Evolutionary conservation across 768 basidiomycete species (phyloP).

Genomic region (Lactarius deliciosus): DNA sequence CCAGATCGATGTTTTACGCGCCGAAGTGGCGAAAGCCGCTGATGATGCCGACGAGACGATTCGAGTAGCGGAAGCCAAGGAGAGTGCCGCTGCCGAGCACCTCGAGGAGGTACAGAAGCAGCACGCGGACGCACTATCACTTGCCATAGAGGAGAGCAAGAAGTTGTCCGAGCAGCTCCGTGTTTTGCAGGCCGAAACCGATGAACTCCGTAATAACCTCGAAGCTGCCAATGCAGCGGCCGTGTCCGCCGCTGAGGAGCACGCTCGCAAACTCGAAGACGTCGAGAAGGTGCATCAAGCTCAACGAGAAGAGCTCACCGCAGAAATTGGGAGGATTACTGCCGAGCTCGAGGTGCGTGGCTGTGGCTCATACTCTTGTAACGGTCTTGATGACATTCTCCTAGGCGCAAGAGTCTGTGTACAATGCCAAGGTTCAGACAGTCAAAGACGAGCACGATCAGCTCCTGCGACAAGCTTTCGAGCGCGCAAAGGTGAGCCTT

Average conservation of each 20-base stretch:
- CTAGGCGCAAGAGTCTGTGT: constrained; percentile 69
- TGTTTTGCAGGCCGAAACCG: constrained; percentile 40
- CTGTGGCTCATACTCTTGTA: background rate
- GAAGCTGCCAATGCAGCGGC: constrained; percentile 46
- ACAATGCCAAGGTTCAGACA: constrained; percentile 61
- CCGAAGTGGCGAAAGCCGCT: constrained; percentile 49
- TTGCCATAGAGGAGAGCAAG: constrained; percentile 41
- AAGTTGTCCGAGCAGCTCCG: constrained; percentile 26
- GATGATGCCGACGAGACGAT: constrained; percentile 49
- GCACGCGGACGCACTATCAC: constrained; percentile 49
- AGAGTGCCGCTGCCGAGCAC: constrained; percentile 43
- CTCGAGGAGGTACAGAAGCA: constrained; percentile 43
- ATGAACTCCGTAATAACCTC: constrained; percentile 47
- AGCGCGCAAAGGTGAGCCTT: constrained; percentile 67
- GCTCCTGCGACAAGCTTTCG: constrained; percentile 67
- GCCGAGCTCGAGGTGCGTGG: constrained; percentile 64
- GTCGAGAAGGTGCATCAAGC: constrained; percentile 48
- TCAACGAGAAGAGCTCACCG: constrained; percentile 53
- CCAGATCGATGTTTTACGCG: constrained; percentile 52
- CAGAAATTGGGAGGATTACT: constrained; percentile 55
- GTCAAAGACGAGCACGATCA: constrained; percentile 64
- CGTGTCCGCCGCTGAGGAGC: constrained; percentile 46
- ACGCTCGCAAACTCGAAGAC: constrained; percentile 51
- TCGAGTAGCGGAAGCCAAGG: constrained; percentile 49
- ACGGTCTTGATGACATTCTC: constrained; percentile 12